Percentiles rank a stretch among this genome's conserved stretches.
These are phyloP conservation scores for Diaporthe nobilis DNA, from an alignment of 2,329 filamentous ascomycete genomes.

Conservation along the genomic window DNA sequence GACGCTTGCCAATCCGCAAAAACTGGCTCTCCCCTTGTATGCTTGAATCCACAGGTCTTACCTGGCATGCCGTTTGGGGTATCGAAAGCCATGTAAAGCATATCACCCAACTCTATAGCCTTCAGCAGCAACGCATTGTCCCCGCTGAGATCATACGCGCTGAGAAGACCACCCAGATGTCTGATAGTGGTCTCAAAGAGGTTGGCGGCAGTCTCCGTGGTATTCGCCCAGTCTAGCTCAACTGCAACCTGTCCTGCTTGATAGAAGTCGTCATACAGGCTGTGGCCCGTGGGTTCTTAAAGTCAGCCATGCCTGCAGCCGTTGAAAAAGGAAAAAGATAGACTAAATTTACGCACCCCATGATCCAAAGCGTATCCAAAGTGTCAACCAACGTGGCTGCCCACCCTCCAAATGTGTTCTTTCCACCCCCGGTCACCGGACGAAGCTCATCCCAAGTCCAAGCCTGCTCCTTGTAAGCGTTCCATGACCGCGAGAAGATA, in stretches of 20 bases:
- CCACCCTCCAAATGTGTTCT: constrained; percentile 67
- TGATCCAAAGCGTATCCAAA: constrained; percentile 74
- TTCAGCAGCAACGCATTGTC: constrained; percentile 59
- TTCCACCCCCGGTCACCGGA: constrained; percentile 62
- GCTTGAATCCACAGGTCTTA: not conserved
- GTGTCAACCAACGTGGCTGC: constrained; percentile 72
- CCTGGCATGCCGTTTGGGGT: constrained; percentile 64
- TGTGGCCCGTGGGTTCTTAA: accelerated
- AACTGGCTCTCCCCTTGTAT: too few relatives aligned
- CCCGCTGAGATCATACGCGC: constrained; percentile 61
- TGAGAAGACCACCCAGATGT: constrained; percentile 60
- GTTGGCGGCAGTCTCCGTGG: constrained; percentile 55
- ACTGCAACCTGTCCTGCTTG: constrained; percentile 64
- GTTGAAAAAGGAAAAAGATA: accelerated
- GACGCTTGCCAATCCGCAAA: too few relatives aligned
- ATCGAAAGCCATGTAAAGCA: constrained; percentile 64
- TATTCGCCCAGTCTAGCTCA: constrained; percentile 64
- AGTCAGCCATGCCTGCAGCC: not conserved
- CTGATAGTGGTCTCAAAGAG: constrained; percentile 64
- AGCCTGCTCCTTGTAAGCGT: constrained; percentile 65
- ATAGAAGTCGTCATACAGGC: constrained; percentile 67
- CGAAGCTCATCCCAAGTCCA: constrained; percentile 67
- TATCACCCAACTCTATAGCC: constrained; percentile 61
- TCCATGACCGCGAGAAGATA: constrained; percentile 61
- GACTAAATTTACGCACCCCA: constrained; percentile 58